phyloP scores from a whole-genome alignment of 2,329 filamentous ascomycete species.

The Botrytis hyacinthi region DNA sequence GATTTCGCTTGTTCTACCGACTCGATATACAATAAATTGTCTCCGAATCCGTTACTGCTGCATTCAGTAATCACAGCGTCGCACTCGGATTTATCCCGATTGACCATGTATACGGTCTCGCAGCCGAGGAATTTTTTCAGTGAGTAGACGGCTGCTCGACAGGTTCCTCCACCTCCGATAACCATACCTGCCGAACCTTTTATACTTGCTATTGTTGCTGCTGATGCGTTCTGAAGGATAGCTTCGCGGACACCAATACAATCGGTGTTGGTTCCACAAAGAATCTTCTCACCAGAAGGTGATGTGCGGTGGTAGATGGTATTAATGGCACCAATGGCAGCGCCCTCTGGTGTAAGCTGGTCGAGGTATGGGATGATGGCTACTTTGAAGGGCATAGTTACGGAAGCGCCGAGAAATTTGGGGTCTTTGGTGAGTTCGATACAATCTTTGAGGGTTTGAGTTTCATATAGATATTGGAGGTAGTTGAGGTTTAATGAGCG shows the following conservation, averaged over 20 bases:
- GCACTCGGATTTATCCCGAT: constrained; percentile 68
- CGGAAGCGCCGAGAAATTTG: constrained; percentile 64
- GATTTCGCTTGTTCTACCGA: constrained; percentile 57
- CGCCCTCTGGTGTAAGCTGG: constrained; percentile 68
- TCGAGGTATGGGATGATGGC: constrained; percentile 72
- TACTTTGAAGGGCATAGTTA: constrained; percentile 85
- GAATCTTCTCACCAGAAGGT: constrained; percentile 37
- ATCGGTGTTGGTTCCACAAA: constrained; percentile 78
- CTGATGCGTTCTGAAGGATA: constrained; percentile 57
- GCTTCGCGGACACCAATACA: constrained; percentile 74
- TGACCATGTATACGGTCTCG: constrained; percentile 71
- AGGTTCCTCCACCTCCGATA: constrained; percentile 75
- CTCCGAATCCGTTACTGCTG: constrained; percentile 55
- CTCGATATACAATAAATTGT: constrained; percentile 59
- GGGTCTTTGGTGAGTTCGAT: constrained; percentile 53
- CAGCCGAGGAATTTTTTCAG: constrained; percentile 67
- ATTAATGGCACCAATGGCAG: constrained; percentile 75
- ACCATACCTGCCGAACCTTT: constrained; percentile 66
- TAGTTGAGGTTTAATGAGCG: constrained; percentile 49
- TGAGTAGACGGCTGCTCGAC: constrained; percentile 75
- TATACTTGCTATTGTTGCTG: constrained; percentile 46
- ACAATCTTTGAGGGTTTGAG: constrained; percentile 49
- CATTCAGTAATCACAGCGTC: constrained; percentile 65
- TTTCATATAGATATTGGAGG: constrained; percentile 54
- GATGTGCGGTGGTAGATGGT: constrained; percentile 65